Base-by-base conservation (phyloP, 164 flowering plant genomes). In the Tetracentron sinense region DNA sequence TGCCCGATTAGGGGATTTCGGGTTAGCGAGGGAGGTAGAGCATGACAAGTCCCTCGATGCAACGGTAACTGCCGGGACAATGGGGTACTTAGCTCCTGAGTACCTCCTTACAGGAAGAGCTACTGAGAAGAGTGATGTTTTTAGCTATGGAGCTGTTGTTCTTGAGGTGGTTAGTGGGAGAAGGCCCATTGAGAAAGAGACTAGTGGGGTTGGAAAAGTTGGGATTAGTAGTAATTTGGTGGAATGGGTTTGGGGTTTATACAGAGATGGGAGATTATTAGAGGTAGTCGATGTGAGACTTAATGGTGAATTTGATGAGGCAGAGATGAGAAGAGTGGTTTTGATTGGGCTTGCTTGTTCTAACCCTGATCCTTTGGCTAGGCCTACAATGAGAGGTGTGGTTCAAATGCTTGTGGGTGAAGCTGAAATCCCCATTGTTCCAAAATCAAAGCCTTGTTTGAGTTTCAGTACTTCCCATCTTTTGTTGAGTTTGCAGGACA, bases 51-150 rank as follows among this genome's bases (percentile, higher is more conserved):
- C 95, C 0, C 94, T 96, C 0, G 92, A 85, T 35, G 91, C 95
- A 0, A 87, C 96, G 0, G 88, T 83, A 6, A 85, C 96, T 0
- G 97, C 97, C 0, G 98, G 97, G 11, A 93, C 97, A 54, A 90
- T 93, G 95, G 97, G 96, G 21, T 93, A 93, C 67, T 67, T 93
- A 60, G 97, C 98, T 0, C 97, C 97, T 0, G 98, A 93, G 64
- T 93, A 89, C 57, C 68, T 90, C 12, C 68, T 85, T 4, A 85
- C 96, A 0, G 97, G 96, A 0, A 71, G 86, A 47, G 96, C 98
- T 1, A 82, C 88, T 0, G 96, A 93, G 52, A 90, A 90, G 61
- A 90, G 87, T 25, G 96, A 90, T 58, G 98, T 89, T 60, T 93
- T 89, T 54, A 90, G 98, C 78, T 93, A 65, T 53, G 97, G 98